A percentile compares a stretch with the other conserved stretches of the same genome.
These are phyloP conservation scores for Fusarium heterosporum DNA, from an alignment of 2,329 filamentous ascomycete genomes.

Conservation along the genomic window DNA sequence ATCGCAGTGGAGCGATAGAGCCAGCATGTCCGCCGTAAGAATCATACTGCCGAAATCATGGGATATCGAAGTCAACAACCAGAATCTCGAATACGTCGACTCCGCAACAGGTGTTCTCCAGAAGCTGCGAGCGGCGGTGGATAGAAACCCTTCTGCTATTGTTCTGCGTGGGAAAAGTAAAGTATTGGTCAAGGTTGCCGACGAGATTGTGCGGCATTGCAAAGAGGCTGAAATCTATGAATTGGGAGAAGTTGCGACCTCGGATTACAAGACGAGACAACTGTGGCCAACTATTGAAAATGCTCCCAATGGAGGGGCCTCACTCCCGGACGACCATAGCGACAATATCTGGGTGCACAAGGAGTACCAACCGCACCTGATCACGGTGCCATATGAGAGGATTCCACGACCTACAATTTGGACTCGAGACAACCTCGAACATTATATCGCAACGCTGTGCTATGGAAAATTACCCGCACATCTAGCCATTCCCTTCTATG, in stretches of 20 bases:
- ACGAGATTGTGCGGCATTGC: slow-evolving; percentile 50
- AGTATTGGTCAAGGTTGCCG: slow-evolving; percentile 50
- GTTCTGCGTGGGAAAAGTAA: slow-evolving; percentile 50
- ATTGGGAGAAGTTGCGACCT: slow-evolving; percentile 52
- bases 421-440: slow-evolving; percentile 56
- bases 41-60: slow-evolving; percentile 52
- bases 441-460: slow-evolving; percentile 58
- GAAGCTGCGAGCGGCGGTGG: slow-evolving; percentile 51
- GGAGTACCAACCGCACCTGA: slow-evolving; percentile 48
- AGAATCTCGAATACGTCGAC: slow-evolving; percentile 52
- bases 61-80: slow-evolving; percentile 51
- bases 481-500: slow-evolving; percentile 53
- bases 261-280: slow-evolving; percentile 52
- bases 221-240: slow-evolving; percentile 51
- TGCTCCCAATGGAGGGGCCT: slow-evolving; percentile 43
- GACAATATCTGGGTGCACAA: slow-evolving; percentile 53
- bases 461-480: slow-evolving; percentile 53
- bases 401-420: slow-evolving; percentile 56
- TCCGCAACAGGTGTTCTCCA: slow-evolving; percentile 50
- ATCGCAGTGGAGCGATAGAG: slow-evolving; percentile 47
- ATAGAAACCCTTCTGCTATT: slow-evolving; percentile 50
- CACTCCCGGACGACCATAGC: slow-evolving; percentile 35
- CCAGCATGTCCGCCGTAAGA: slow-evolving; percentile 53
- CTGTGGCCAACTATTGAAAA: slow-evolving; percentile 53
- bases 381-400: slow-evolving; percentile 53